Evolutionary conservation across 495 filamentous ascomycete species (phyloP).

Genomic region (Trypethelium eluteriae): DNA sequence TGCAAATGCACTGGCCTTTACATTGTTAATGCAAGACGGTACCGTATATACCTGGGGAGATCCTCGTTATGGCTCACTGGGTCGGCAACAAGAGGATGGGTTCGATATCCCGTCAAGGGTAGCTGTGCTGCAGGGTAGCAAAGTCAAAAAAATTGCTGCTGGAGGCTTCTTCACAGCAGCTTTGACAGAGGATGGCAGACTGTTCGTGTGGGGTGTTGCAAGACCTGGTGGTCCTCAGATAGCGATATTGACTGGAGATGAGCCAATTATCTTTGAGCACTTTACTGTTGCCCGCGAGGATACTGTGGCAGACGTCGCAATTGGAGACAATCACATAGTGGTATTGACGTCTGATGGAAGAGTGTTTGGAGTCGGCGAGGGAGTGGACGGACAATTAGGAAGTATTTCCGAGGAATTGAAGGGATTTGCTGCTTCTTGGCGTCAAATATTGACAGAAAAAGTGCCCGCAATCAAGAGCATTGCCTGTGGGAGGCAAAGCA

Average conservation of each 20-base stretch:
- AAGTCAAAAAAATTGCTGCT: constrained; percentile 46
- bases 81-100: constrained; percentile 24
- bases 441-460: not conserved
- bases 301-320: not conserved
- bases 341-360: constrained; percentile 13
- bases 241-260: not conserved
- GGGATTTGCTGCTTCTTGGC: not conserved
- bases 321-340: constrained; percentile 12
- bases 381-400: constrained; percentile 8
- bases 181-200: constrained; percentile 48
- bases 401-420: not conserved
- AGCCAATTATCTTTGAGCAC: constrained; percentile 1
- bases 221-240: constrained; percentile 15
- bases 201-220: constrained; percentile 56
- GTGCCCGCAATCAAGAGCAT: not conserved
- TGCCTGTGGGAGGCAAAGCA: constrained; percentile 7
- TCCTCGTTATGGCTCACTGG: constrained; percentile 40
- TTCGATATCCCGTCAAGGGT: constrained; percentile 40
- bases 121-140: constrained; percentile 44
- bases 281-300: not conserved
- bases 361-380: constrained; percentile 6
- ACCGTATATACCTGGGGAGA: constrained; percentile 56
- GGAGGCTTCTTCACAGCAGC: constrained; percentile 52
- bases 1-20: constrained; percentile 47
- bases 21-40: constrained; percentile 41